Evolutionary conservation across 1,284 basidiomycete species (phyloP), one percentile per base, ranked within the genome.

Genomic region (Ganoderma lucidum): DNA sequence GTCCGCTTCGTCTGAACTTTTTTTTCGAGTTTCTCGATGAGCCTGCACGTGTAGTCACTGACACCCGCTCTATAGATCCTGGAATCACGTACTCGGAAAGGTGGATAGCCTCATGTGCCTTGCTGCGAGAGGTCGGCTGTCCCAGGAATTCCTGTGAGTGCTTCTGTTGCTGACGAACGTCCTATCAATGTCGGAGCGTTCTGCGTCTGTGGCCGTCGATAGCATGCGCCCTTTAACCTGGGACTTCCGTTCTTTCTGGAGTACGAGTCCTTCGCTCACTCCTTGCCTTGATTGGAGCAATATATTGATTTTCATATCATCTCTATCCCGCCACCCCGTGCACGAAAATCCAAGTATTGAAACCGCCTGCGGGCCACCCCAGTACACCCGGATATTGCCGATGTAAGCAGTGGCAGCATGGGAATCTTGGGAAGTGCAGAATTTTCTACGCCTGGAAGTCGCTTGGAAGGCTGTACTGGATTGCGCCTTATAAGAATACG

Each of bases 1-100:
- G 77, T 75, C 75, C 78, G 80, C 75, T 81, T 74, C 76, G 45
- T 81, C 81, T 83, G 81, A 82, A 73, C n/a, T 70, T 42, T 58
- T 60, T 62, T 32, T 55, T 62, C 41, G 17, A 35, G 39, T 14
- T 28, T n/a, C 23, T 63, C 62, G 5, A 56, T 56, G 30, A 17
- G 15, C 53, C 30, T 0, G 30, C 53, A 30, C 14, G 30, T 32
- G 3, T 30, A 56, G 53, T 56, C 17, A 23, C 30, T 56, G 53
- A 56, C 32, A 53, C 6, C 3, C 30, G 14, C 28, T 53, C 51
- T 28, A 30, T 30, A 53, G 53, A 19, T 19, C 30, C 53, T 35
- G 53, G 3, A 48, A 48, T 6, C 44, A 14, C 53, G 14, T 35
- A 35, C 53, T 56, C 28, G 53, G 30, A 23, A 35, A 17, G 48